Percentiles rank a stretch among this genome's conserved stretches.
Evolutionary conservation across 2,329 filamentous ascomycete genomes (phyloP).

Genomic region (Pseudogymnoascus verrucosus): DNA sequence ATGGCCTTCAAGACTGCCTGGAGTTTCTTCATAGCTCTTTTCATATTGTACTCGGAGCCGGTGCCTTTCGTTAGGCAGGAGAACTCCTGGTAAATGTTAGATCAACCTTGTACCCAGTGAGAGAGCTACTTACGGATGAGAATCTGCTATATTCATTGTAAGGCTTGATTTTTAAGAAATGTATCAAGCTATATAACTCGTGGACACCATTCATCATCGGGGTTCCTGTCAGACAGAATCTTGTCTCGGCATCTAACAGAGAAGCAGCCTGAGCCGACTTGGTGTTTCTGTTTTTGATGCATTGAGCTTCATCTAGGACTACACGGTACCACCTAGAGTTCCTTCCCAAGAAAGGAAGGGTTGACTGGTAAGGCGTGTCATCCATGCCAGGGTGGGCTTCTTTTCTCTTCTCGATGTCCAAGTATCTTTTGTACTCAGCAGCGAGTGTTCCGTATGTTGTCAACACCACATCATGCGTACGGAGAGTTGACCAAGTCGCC

Average conservation of each 20-base stretch:
- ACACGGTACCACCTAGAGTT: constrained; percentile 58
- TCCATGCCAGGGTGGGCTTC: constrained; percentile 25
- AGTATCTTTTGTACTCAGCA: constrained; percentile 47
- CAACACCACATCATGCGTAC: constrained; percentile 63
- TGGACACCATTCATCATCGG: constrained; percentile 82
- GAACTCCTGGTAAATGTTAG: constrained; percentile 32
- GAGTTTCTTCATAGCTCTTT: constrained; percentile 58
- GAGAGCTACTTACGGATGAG: constrained; percentile 35
- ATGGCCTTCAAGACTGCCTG: constrained; percentile 71
- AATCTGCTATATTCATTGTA: constrained; percentile 62
- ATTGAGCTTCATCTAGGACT: constrained; percentile 73
- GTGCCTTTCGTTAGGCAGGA: constrained; percentile 25
- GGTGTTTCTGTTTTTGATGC: constrained; percentile 67
- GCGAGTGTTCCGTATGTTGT: constrained; percentile 71
- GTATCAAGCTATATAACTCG: constrained; percentile 70
- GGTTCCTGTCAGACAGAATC: constrained; percentile 72
- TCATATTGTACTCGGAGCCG: constrained; percentile 13
- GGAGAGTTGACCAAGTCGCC: constrained; percentile 52
- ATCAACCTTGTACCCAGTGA: background rate
- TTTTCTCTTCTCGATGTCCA: constrained; percentile 23
- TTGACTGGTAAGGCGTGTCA: constrained; percentile 25
- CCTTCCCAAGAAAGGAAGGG: constrained; percentile 53
- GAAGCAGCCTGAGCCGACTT: constrained; percentile 53
- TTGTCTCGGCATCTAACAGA: constrained; percentile 49
- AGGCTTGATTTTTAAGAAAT: constrained; percentile 68